Base-by-base conservation (phyloP, 106 monocot species). In the Amphibolis antarctica region DNA sequence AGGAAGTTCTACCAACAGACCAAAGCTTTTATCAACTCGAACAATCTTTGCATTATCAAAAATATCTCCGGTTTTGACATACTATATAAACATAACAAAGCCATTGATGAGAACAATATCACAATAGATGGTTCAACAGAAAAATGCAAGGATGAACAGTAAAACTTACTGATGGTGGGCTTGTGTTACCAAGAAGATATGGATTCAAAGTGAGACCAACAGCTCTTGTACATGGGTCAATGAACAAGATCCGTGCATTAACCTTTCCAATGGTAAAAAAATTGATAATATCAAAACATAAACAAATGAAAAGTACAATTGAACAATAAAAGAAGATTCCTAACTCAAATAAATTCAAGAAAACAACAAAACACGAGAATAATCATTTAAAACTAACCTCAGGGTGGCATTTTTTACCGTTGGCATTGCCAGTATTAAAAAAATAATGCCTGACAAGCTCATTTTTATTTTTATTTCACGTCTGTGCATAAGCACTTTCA, bases 211-310 rank as follows among this genome's bases (percentile, higher is more conserved):
- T 91, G 52, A 98, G 74, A n/a, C 96, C 96, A 76, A 98, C 66
- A 66, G 96, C 87, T 82, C 87, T 86, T 36, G 78, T 87, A 56
- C 75, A 78, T 60, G 96, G 90, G 54, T 98, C 96, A 59, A 98
- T 68, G 75, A 91, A 98, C 53, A 98, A 78, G 44, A 98, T 87
- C 28, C 96, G 83, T 58, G 90, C 96, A 83, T 74, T 85, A 28
- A 98, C 80, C 96, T 98, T 56, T 0, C 12, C 17, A 46, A 14
- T 26, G 10, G 28, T 57, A 11, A 67, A 53, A 14, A 21, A 23
- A 53, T 10, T 28, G 18, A 24, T 12, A 25, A 68, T 30, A 30
- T 42, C 0, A 60, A 60, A 10, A 42, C n/a, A 36, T 7, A 36
- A 7, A 7, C 4, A 4, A 36, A 2, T 7, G 36, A 2, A 36